Evolutionary conservation across 2,329 filamentous ascomycete genomes (phyloP), one percentile per base, ranked within the genome.

Genomic region (Arthroderma uncinatum): DNA sequence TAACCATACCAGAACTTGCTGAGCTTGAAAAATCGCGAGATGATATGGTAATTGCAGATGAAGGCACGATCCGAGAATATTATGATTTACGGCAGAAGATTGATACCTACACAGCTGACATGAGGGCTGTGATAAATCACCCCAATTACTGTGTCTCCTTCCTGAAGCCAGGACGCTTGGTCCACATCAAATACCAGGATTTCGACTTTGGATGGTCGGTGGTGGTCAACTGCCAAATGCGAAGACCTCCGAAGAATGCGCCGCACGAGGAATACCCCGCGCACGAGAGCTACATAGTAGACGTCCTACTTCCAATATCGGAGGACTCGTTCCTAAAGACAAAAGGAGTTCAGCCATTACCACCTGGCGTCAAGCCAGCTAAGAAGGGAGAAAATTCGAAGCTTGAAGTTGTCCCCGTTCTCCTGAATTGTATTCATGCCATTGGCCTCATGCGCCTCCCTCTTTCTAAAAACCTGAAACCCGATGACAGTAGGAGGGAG

Each of bases 151-250:
- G 87, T 65, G 71, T 92, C 36, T 83, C 86, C 52, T 98, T 89
- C 70, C 76, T 98, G 67, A 87, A 95, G 65, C 80, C 85, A 10
- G 93, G 93, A n/a, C 86, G 93, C 9, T 73, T 97, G 37, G 84
- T 98, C 33, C 85, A 87, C 62, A 85, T 98, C 66, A 92, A 90
- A 70, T 84, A 91, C 68, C 79, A 77, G 59, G 84, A 86, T 25
- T 74, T 83, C 61, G 90, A 97, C 70, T 98, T 95, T 70, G 92
- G 91, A 57, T 98, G 93, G 93, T 93, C 93, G 55, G 86, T 90
- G 0, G 83, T 97, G 19, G 82, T 94, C 50, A 86, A 89, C 65
- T 86, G 84, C 64, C 80, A 79, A 0, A 74, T 79, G 54, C 83
- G 89, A 56, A 84, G 82, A 64, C 75, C 80, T 1, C 78, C 79